Percentiles rank a stretch among this genome's conserved stretches.
phyloP scores from a whole-genome alignment of 2,329 filamentous ascomycete species.

The Microthyrium microscopicum region DNA sequence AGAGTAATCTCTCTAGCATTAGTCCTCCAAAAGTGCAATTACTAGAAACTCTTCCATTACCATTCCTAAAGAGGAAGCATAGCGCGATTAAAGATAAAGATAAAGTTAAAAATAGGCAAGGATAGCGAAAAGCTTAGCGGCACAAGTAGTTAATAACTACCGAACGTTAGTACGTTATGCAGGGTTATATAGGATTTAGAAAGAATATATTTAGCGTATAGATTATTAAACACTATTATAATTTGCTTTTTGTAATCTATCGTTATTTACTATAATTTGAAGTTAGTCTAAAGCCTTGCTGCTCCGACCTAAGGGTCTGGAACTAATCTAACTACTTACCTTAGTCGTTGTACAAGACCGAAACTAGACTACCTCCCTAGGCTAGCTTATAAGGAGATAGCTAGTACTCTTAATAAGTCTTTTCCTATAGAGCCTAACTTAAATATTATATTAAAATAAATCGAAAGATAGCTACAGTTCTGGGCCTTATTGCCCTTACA shows the following conservation, averaged over 20 bases:
- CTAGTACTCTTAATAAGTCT: too few species aligned
- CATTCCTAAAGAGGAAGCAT: slow-evolving; percentile 1
- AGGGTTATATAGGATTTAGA: neutral
- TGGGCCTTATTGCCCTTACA: slow-evolving; percentile 3
- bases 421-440: too few species aligned
- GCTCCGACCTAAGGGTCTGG: neutral
- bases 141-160: neutral
- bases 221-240: neutral
- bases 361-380: neutral
- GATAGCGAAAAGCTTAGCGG: neutral
- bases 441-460: too few species aligned
- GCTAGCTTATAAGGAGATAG: slow-evolving; percentile 1
- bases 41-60: neutral
- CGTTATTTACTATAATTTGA: neutral
- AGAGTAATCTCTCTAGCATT: neutral
- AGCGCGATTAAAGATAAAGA: slow-evolving; percentile 1
- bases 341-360: neutral
- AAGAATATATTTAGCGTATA: neutral
- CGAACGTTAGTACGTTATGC: neutral
- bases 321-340: neutral
- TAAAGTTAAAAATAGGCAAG: neutral
- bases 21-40: neutral
- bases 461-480: slow-evolving; percentile 1
- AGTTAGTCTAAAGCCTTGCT: neutral
- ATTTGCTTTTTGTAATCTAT: neutral